These are phyloP conservation scores for Fusarium sp. DNA, from an alignment of 2,329 filamentous ascomycete genomes.

Conservation along the genomic window DNA sequence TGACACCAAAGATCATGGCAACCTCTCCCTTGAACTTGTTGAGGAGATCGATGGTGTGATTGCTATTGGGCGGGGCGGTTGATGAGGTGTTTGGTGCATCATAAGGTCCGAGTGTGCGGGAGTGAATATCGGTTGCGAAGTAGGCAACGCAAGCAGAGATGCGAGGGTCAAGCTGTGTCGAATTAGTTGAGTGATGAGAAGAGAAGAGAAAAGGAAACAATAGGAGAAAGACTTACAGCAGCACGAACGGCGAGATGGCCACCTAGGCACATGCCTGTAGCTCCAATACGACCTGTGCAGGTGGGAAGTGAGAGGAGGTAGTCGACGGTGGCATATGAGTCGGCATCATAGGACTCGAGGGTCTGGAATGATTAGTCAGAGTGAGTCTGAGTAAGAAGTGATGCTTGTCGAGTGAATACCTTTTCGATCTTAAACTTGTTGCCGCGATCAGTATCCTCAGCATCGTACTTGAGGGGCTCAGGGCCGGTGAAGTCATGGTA, in stretches of 20 bases:
- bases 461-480: conserved; percentile 86
- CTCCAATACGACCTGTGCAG: conserved; percentile 83
- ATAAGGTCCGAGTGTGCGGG: conserved; percentile 76
- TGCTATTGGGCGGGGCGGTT: conserved; percentile 53
- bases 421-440: conserved; percentile 89
- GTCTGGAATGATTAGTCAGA: conserved; percentile 62
- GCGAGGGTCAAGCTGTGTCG: conserved; percentile 73
- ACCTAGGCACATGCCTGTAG: conserved; percentile 92
- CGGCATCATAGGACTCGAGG: conserved; percentile 86
- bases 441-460: conserved; percentile 85
- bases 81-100: conserved; percentile 60
- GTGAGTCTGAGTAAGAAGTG: background rate
- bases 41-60: conserved; percentile 66
- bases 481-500: conserved; percentile 95
- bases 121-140: conserved; percentile 94
- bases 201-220: background rate
- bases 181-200: background rate
- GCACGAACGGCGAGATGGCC: conserved; percentile 81
- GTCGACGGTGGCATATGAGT: conserved; percentile 75
- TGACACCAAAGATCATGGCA: conserved; percentile 90
- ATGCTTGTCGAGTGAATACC: conserved; percentile 54
- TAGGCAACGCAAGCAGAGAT: conserved; percentile 84
- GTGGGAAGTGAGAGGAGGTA: conserved; percentile 77
- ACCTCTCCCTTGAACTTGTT: conserved; percentile 83
- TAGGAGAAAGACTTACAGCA: conserved; percentile 55